Percentiles rank a stretch among this genome's conserved stretches.
These are phyloP conservation scores for Phoma sp. DNA, from an alignment of 2,329 filamentous ascomycete species.

Conservation along the genomic window DNA sequence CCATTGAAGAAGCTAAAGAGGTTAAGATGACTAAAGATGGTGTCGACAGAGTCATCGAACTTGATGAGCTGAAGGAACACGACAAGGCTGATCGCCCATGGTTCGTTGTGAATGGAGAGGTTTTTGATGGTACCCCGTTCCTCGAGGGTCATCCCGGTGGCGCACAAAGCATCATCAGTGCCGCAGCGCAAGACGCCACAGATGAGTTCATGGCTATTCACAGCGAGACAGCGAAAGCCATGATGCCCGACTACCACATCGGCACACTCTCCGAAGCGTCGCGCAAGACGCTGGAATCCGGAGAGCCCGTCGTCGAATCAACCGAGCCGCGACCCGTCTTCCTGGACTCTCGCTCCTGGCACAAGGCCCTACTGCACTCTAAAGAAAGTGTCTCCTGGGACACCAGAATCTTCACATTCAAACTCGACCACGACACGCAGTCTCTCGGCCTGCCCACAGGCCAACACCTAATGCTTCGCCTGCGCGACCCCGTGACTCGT, in stretches of 20 bases:
- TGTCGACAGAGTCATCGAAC: constrained; percentile 66
- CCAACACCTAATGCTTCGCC: constrained; percentile 84
- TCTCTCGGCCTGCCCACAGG: constrained; percentile 78
- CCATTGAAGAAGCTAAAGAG: constrained; percentile 63
- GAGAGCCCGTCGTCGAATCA: constrained; percentile 50
- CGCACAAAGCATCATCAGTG: constrained; percentile 80
- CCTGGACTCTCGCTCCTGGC: constrained; percentile 74
- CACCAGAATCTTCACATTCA: constrained; percentile 81
- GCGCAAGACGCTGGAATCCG: constrained; percentile 59
- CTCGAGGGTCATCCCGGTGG: constrained; percentile 85
- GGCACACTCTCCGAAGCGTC: constrained; percentile 72
- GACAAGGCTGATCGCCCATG: constrained; percentile 71
- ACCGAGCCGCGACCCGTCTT: constrained; percentile 65
- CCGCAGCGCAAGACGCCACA: constrained; percentile 79
- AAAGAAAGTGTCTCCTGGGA: constrained; percentile 77
- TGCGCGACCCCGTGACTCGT: constrained; percentile 72
- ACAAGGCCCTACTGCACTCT: constrained; percentile 69
- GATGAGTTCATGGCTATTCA: constrained; percentile 95
- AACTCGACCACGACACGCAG: constrained; percentile 74
- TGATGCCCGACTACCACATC: constrained; percentile 87
- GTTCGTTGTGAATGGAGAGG: constrained; percentile 88
- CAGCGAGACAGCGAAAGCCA: constrained; percentile 87
- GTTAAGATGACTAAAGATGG: constrained; percentile 78
- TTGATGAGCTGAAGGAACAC: constrained; percentile 75
- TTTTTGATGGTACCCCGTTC: constrained; percentile 85